phyloP scores from a whole-genome alignment of 441 rosid species.

The Aleurites moluccanus region DNA sequence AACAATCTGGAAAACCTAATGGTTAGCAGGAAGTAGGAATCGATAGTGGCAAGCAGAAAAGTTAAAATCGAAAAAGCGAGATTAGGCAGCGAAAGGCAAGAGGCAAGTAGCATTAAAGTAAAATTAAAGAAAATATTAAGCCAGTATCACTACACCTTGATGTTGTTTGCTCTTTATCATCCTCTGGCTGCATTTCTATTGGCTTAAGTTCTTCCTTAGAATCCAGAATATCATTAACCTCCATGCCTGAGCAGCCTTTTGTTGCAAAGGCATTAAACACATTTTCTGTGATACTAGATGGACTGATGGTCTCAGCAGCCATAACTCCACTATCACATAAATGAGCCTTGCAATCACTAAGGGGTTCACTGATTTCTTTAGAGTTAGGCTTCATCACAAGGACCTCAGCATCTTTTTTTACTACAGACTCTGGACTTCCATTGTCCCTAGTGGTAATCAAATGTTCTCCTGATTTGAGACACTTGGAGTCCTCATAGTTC shows the following conservation, averaged over 20 bases:
- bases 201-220: conserved; percentile 33
- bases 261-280: conserved; percentile 18
- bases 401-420: conserved; percentile 20
- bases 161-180: conserved; percentile 28
- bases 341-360: conserved; percentile 19
- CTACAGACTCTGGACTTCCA: conserved; percentile 29
- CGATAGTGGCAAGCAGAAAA: conserved; percentile 26
- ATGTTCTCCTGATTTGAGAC: conserved; percentile 27
- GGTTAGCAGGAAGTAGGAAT: conserved; percentile 31
- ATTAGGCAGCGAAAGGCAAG: conserved; percentile 20
- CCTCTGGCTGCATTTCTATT: conserved; percentile 33
- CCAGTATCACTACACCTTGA: conserved; percentile 51
- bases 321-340: conserved; percentile 22
- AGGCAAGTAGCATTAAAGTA: conserved; percentile 17
- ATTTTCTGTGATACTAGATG: conserved; percentile 20
- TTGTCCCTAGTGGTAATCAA: conserved; percentile 26
- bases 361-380: conserved; percentile 21
- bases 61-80: conserved; percentile 16
- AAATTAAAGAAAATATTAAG: conserved; percentile 18
- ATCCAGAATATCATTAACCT: conserved; percentile 20
- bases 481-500: conserved; percentile 26
- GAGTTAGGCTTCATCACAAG: conserved; percentile 21
- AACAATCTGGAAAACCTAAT: conserved; percentile 50
- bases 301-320: conserved; percentile 28
- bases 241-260: conserved; percentile 20